Conservation (phyloP, 306 rosid genomes). For the Casuarina glauca region DNA sequence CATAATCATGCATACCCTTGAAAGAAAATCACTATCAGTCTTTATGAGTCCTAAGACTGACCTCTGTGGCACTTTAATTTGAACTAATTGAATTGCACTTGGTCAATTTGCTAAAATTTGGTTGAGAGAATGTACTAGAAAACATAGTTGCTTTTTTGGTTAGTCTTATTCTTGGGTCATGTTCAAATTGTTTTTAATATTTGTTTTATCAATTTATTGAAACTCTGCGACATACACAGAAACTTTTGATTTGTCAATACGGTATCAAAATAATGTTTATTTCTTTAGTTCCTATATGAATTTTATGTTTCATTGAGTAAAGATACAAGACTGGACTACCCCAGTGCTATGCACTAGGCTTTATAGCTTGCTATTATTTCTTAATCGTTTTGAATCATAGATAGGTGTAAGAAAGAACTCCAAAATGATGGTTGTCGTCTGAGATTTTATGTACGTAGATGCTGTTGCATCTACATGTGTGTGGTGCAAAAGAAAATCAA, state of each 20-base stretch:
- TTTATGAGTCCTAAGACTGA: not conserved
- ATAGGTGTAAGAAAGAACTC: not conserved
- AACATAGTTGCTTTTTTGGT: not conserved
- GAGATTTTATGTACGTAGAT: not conserved
- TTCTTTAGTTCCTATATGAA: not conserved
- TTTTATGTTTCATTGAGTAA: not conserved
- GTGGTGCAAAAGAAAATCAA: not conserved
- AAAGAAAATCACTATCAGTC: not conserved
- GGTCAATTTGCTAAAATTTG: not conserved
- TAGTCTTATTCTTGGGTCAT: not conserved
- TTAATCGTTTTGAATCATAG: not conserved
- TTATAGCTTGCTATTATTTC: not conserved
- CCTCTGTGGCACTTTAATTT: not conserved
- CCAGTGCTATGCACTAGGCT: not conserved
- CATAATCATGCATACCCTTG: not conserved
- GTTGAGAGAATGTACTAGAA: not conserved
- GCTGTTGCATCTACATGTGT: not conserved
- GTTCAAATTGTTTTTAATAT: not conserved
- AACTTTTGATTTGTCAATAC: not conserved
- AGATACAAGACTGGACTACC: not conserved
- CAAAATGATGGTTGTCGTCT: not conserved
- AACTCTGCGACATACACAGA: not conserved
- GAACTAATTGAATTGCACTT: not conserved
- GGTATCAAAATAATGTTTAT: not conserved
- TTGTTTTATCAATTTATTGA: not conserved